A percentile compares a stretch with the other conserved stretches of the same genome.
phyloP scores from a whole-genome alignment of 441 rosid genomes.

The Adansonia grandidieri region DNA sequence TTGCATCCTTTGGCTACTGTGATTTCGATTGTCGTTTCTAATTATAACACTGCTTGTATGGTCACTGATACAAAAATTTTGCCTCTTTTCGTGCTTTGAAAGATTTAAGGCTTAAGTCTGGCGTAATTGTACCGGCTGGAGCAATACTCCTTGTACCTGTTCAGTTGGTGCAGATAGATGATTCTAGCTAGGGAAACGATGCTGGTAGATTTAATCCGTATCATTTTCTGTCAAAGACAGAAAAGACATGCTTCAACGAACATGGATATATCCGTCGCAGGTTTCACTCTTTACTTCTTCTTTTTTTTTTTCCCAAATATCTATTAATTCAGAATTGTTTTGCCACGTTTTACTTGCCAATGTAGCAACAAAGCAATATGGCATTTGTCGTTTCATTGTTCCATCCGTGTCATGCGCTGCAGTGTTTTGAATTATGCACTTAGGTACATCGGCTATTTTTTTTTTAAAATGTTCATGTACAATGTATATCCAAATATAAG shows the following conservation, averaged over 20 bases:
- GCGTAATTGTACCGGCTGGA: conserved; percentile 54
- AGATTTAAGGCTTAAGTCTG: conserved; percentile 59
- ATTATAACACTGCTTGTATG: background rate
- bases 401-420: background rate
- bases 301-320: background rate
- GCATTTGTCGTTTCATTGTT: background rate
- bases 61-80: background rate
- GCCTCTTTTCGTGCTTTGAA: conserved; percentile 10
- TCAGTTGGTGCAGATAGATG: conserved; percentile 57
- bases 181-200: conserved; percentile 57
- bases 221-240: conserved; percentile 49
- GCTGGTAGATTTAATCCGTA: conserved; percentile 61
- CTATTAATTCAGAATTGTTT: background rate
- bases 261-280: conserved; percentile 34
- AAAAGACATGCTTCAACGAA: conserved; percentile 30
- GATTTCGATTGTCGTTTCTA: too few relatives aligned
- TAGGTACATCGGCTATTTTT: too few relatives aligned
- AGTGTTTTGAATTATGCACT: background rate
- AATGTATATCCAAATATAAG: too few relatives aligned
- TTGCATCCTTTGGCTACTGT: too few relatives aligned
- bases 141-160: conserved; percentile 60
- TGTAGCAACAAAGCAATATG: background rate
- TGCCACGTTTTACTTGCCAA: background rate
- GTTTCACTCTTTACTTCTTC: conserved; percentile 26
- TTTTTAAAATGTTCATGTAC: too few relatives aligned